Percentiles rank a stretch among this genome's conserved stretches.
These are phyloP conservation scores for Choanephora cucurbitarum DNA, from an alignment of 371 early-diverging fungal species.

Conservation along the genomic window DNA sequence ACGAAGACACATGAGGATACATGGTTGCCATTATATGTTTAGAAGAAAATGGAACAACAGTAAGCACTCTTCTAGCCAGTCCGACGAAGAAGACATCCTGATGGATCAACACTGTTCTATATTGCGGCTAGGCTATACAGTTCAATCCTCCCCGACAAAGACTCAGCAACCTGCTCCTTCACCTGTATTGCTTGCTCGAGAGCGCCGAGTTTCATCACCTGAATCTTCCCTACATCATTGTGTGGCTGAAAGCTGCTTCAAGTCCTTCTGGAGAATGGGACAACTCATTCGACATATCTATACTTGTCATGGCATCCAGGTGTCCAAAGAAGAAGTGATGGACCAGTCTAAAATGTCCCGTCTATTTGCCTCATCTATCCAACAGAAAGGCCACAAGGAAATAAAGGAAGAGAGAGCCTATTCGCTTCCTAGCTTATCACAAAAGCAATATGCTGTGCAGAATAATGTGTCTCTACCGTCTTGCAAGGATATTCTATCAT, in stretches of 20 bases:
- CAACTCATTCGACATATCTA: slow-evolving; percentile 48
- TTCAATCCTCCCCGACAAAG: no score
- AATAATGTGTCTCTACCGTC: slow-evolving; percentile 5
- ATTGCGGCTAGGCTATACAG: slow-evolving; percentile 29
- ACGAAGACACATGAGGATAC: slow-evolving; percentile 72
- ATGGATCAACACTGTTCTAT: slow-evolving; percentile 50
- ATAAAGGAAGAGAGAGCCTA: no score
- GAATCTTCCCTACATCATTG: slow-evolving; percentile 43
- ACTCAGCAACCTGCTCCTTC: slow-evolving; percentile 18
- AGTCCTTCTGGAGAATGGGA: slow-evolving; percentile 50
- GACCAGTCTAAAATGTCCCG: slow-evolving; percentile 12
- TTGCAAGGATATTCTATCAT: slow-evolving; percentile 7
- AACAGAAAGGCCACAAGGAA: background rate
- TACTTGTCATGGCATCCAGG: slow-evolving; percentile 20
- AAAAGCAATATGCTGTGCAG: background rate
- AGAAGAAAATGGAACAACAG: slow-evolving; percentile 18
- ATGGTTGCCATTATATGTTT: slow-evolving; percentile 37
- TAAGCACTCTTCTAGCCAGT: slow-evolving; percentile 24
- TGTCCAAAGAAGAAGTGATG: slow-evolving; percentile 14
- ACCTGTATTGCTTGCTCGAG: slow-evolving; percentile 11
- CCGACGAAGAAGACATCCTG: slow-evolving; percentile 31
- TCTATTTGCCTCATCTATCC: slow-evolving; percentile 6
- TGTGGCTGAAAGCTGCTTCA: slow-evolving; percentile 41
- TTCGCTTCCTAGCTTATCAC: no score
- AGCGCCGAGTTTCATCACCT: slow-evolving; percentile 22